phyloP scores from a whole-genome alignment of 352 stramenopile genomes.

The Phytopythium delawarense region DNA sequence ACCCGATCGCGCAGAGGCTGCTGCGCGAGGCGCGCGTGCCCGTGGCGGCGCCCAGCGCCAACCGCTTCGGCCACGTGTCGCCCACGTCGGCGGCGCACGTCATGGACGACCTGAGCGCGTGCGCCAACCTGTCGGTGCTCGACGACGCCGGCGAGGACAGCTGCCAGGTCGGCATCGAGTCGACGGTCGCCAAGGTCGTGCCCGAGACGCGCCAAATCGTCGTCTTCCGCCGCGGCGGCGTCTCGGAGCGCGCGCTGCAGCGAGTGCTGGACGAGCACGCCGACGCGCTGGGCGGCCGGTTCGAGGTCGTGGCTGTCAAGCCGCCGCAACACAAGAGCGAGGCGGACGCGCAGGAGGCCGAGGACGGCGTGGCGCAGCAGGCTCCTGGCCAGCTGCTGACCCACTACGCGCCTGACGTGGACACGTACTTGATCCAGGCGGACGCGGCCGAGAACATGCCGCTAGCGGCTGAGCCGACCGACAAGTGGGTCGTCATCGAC shows the following conservation, averaged over 20 bases:
- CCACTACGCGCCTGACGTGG: slow-evolving; percentile 96
- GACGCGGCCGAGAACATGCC: slow-evolving; percentile 36
- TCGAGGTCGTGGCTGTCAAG: slow-evolving; percentile 66
- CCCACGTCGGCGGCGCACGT: slow-evolving; percentile 96
- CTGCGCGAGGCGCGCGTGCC: slow-evolving; percentile 89
- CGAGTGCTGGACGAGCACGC: slow-evolving; percentile 50
- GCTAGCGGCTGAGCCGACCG: slow-evolving; percentile 24
- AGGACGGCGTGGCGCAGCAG: slow-evolving; percentile 76
- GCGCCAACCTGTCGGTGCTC: slow-evolving; percentile 86
- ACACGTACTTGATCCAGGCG: slow-evolving; percentile 79
- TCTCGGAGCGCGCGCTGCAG: slow-evolving; percentile 68
- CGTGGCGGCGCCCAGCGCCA: slow-evolving; percentile 97
- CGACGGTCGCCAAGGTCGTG: slow-evolving; percentile 91
- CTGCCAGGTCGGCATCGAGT: slow-evolving; percentile 93
- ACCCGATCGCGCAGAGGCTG: slow-evolving; percentile 90
- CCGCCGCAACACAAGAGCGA: slow-evolving; percentile 2
- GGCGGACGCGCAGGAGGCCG: slow-evolving; percentile 23
- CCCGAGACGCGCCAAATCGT: slow-evolving; percentile 71
- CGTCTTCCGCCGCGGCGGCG: slow-evolving; percentile 84
- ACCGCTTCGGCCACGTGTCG: slow-evolving; percentile 98
- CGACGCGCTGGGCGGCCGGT: slow-evolving; percentile 29
- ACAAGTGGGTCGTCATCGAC: slow-evolving; percentile 77
- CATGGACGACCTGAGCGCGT: slow-evolving; percentile 93
- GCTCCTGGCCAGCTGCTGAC: slow-evolving; percentile 95
- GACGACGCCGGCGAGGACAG: slow-evolving; percentile 47